Evolutionary conservation across 805 yeast genomes (phyloP).

Genomic region (Yamadazyma scolyti): DNA sequence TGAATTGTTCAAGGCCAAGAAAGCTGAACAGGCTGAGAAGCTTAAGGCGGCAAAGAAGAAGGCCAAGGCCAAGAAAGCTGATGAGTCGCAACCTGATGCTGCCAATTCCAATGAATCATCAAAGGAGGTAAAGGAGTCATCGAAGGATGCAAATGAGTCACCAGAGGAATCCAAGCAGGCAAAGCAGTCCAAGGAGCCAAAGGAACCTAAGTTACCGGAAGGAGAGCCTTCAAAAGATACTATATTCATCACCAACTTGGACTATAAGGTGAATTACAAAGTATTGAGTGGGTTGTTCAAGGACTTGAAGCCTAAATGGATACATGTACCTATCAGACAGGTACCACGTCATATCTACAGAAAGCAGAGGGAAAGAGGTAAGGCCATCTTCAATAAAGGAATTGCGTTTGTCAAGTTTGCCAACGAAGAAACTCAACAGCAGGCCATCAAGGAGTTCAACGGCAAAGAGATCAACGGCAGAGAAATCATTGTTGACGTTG

Average conservation of each 20-base stretch:
- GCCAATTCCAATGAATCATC: not conserved
- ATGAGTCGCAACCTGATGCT: constrained; percentile 4
- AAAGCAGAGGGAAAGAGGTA: constrained; percentile 43
- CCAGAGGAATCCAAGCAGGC: not conserved
- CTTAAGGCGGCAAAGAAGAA: constrained; percentile 12
- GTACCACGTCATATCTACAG: constrained; percentile 42
- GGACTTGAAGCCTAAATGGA: constrained; percentile 52
- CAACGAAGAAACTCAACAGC: constrained; percentile 57
- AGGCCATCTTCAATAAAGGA: constrained; percentile 52
- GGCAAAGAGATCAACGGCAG: constrained; percentile 67
- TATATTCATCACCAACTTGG: constrained; percentile 59
- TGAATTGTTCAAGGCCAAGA: constrained; percentile 25
- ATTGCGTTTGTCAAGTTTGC: constrained; percentile 63
- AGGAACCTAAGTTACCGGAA: constrained; percentile 27
- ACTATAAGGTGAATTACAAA: constrained; percentile 45
- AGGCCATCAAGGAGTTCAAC: constrained; percentile 69
- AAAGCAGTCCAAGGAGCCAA: constrained; percentile 6
- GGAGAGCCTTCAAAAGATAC: constrained; percentile 58
- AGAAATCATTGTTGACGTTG: constrained; percentile 64
- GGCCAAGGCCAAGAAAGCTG: constrained; percentile 13
- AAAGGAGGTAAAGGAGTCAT: not conserved
- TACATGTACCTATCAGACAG: constrained; percentile 54
- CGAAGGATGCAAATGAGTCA: constrained; percentile 6
- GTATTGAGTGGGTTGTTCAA: constrained; percentile 44
- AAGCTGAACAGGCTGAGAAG: constrained; percentile 15